Conservation (phyloP, 129 eudicot species). For the Flaveria brownii region DNA sequence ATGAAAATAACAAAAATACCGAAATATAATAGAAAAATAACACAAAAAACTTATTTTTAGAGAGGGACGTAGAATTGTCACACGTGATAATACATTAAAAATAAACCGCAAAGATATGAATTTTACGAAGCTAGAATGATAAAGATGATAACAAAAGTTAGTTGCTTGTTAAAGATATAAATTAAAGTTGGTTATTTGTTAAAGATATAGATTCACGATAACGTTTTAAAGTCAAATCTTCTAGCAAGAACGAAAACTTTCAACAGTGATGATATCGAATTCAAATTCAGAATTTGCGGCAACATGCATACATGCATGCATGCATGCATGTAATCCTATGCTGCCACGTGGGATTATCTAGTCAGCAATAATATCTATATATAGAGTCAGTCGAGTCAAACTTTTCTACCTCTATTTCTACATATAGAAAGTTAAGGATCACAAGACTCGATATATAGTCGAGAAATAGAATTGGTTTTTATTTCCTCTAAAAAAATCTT, state of each 20-base stretch:
- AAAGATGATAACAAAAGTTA: too few species aligned
- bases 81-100: too few species aligned
- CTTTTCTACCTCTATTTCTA: slow-evolving; percentile 7
- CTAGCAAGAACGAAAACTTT: background rate
- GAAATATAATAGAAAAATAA: too few species aligned
- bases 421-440: background rate
- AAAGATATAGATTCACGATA: background rate
- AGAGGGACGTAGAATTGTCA: too few species aligned
- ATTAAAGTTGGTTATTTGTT: background rate
- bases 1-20: too few species aligned
- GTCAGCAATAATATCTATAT: slow-evolving; percentile 16
- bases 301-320: background rate
- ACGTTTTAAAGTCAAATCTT: background rate
- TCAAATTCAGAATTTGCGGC: slow-evolving; percentile 25
- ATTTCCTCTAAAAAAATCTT: too few species aligned
- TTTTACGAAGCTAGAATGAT: too few species aligned
- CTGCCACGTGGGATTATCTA: slow-evolving; percentile 19
- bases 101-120: too few species aligned
- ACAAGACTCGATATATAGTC: background rate
- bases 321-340: slow-evolving; percentile 4
- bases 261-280: background rate
- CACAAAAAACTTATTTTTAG: too few species aligned
- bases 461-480: background rate
- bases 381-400: slow-evolving; percentile 29
- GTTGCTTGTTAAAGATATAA: too few species aligned